A percentile compares a stretch with the other conserved stretches of the same genome.
Evolutionary conservation across 192 early-diverging fungal species (phyloP).

Genomic region (Dissophora globulifera): DNA sequence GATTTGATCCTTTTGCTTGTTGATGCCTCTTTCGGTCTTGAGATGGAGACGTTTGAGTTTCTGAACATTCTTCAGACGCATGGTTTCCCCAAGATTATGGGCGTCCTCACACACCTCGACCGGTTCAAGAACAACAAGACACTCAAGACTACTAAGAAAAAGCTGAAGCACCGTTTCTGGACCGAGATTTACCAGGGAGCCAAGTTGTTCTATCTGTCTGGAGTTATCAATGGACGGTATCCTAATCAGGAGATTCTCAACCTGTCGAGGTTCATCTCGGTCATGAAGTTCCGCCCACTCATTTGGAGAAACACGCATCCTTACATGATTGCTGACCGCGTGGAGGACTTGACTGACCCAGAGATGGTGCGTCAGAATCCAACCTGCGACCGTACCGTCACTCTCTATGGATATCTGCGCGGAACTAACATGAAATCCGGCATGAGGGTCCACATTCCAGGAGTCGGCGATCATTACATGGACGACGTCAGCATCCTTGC

Average conservation of each 20-base stretch:
- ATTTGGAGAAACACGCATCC: constrained; percentile 98
- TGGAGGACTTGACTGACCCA: constrained; percentile 97
- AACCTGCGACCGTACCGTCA: constrained; percentile 90
- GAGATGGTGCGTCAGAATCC: constrained; percentile 82
- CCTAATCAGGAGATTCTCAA: constrained; percentile 94
- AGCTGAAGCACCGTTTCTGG: constrained; percentile 99
- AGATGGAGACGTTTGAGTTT: constrained; percentile 99
- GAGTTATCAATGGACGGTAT: constrained; percentile 94
- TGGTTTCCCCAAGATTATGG: constrained; percentile 98
- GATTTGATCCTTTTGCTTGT: constrained; percentile 95
- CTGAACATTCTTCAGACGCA: constrained; percentile 97
- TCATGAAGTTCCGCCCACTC: constrained; percentile 97
- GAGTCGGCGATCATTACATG: constrained; percentile 89
- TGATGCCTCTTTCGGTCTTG: constrained; percentile 98
- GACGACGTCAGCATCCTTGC: constrained; percentile 78
- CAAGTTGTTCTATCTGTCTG: constrained; percentile 98
- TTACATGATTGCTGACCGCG: constrained; percentile 96
- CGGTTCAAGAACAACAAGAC: constrained; percentile 95
- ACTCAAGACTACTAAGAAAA: constrained; percentile 89
- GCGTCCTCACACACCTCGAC: constrained; percentile 96
- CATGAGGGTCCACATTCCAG: constrained; percentile 95
- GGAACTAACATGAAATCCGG: constrained; percentile 92
- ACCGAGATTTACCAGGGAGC: constrained; percentile 99
- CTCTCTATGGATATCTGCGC: constrained; percentile 95
- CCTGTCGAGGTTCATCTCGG: constrained; percentile 96